Evolutionary conservation across 1,284 basidiomycete species (phyloP).

Genomic region (Irpex sp.): DNA sequence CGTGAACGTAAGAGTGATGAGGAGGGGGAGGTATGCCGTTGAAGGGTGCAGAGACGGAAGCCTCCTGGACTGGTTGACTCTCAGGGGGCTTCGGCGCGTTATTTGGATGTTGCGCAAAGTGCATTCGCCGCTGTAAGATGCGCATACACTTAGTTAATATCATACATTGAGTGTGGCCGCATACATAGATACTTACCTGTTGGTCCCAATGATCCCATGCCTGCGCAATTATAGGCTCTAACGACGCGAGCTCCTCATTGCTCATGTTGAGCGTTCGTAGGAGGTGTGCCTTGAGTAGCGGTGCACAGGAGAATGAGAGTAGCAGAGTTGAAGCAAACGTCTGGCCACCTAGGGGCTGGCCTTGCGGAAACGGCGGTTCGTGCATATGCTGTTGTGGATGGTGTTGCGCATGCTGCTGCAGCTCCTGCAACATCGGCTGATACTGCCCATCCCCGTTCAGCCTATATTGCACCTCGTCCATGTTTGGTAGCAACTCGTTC

Average conservation of each 20-base stretch:
- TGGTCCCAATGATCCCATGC: constrained; percentile 82
- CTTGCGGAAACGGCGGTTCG: constrained; percentile 34
- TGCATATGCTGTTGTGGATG: constrained; percentile 24
- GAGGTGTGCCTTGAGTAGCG: constrained; percentile 68
- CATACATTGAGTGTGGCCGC: constrained; percentile 1
- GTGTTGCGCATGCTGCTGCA: constrained; percentile 29
- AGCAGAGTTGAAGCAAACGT: constrained; percentile 71
- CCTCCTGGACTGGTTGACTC: constrained; percentile 24
- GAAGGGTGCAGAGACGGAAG: constrained; percentile 26
- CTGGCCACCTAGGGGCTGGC: constrained; percentile 49
- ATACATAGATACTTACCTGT: constrained; percentile 43
- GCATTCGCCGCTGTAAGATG: constrained; percentile 50
- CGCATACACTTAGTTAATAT: background rate
- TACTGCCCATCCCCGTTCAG: constrained; percentile 55
- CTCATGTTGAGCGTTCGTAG: constrained; percentile 68
- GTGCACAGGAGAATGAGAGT: constrained; percentile 67
- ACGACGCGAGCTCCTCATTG: constrained; percentile 69
- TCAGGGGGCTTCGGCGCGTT: constrained; percentile 34
- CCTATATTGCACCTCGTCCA: constrained; percentile 61
- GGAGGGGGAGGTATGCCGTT: constrained; percentile 24
- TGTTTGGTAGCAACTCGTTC: constrained; percentile 55
- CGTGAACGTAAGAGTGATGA: constrained; percentile 15
- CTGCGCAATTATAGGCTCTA: constrained; percentile 75
- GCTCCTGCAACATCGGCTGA: constrained; percentile 51
- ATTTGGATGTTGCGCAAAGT: constrained; percentile 51